Percentiles rank a stretch among this genome's conserved stretches.
These are phyloP conservation scores for Dendrobium huoshanense DNA, from an alignment of 106 monocot genomes.

Conservation along the genomic window DNA sequence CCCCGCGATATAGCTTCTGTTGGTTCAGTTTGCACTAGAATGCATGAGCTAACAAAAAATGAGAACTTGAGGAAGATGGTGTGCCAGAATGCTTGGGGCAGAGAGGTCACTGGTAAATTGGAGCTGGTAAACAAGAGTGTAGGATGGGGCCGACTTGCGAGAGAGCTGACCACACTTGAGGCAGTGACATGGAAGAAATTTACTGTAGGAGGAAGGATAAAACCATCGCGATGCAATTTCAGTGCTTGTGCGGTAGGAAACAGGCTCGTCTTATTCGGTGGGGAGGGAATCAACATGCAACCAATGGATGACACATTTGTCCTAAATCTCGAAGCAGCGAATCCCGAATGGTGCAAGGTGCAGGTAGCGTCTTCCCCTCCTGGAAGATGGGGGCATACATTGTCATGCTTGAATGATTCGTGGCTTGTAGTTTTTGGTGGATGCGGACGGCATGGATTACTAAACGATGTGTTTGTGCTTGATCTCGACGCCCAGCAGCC, in stretches of 20 bases:
- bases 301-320: constrained; percentile 97
- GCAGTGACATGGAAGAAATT: constrained; percentile 87
- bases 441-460: constrained; percentile 67
- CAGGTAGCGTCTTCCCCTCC: constrained; percentile 76
- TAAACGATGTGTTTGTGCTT: constrained; percentile 83
- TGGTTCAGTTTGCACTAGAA: constrained; percentile 78
- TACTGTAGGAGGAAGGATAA: constrained; percentile 70
- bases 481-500: constrained; percentile 84
- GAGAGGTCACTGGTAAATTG: constrained; percentile 55
- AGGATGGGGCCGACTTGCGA: constrained; percentile 83
- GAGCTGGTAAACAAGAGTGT: constrained; percentile 54
- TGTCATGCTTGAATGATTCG: constrained; percentile 72
- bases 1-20: constrained; percentile 87
- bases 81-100: constrained; percentile 92
- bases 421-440: constrained; percentile 87
- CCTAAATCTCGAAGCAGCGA: constrained; percentile 64
- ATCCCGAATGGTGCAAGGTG: constrained; percentile 76
- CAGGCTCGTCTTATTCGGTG: constrained; percentile 87
- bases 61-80: constrained; percentile 79
- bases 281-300: constrained; percentile 91
- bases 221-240: constrained; percentile 93
- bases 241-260: constrained; percentile 89
- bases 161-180: constrained; percentile 86
- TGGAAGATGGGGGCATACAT: constrained; percentile 89
- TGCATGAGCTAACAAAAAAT: constrained; percentile 71